A percentile compares a stretch with the other conserved stretches of the same genome.
Conservation (phyloP, 169 alveolate genomes). For the Amoebophrya sp. region DNA sequence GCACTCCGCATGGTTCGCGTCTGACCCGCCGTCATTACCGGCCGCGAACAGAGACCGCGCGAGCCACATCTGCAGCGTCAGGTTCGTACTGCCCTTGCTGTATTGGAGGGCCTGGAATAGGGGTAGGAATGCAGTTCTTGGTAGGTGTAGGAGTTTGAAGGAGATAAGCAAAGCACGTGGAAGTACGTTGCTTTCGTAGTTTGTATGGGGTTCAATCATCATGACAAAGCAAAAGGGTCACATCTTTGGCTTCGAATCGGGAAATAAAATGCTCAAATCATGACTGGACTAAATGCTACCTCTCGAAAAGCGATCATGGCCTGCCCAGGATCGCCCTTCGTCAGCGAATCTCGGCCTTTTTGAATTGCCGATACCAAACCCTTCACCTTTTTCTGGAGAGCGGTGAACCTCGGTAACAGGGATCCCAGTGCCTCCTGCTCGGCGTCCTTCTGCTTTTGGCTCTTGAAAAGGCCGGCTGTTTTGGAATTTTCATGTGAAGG, state of each 20-base stretch:
- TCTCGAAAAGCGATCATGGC: background rate
- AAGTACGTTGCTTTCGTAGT: too few species aligned
- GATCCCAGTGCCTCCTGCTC: background rate
- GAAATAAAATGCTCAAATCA: too few species aligned
- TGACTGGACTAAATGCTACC: background rate
- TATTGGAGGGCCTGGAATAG: too few species aligned
- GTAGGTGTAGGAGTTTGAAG: too few species aligned
- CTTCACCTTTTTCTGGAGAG: background rate
- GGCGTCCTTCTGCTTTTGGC: conserved; percentile 30
- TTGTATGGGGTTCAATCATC: too few species aligned
- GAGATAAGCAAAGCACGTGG: too few species aligned
- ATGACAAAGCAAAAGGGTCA: too few species aligned
- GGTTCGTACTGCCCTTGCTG: too few species aligned
- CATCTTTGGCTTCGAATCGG: too few species aligned
- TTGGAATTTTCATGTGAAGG: too few species aligned
- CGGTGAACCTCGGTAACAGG: background rate
- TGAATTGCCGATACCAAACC: background rate
- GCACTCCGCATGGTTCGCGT: background rate
- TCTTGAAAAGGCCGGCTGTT: background rate
- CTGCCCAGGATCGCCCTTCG: background rate
- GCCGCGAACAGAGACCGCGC: conserved; percentile 18
- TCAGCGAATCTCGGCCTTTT: background rate
- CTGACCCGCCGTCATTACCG: background rate
- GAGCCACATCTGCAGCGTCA: background rate
- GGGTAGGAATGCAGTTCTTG: too few species aligned